phyloP scores from a whole-genome alignment of 805 yeast genomes.

The Nakazawaea anatomiae region DNA sequence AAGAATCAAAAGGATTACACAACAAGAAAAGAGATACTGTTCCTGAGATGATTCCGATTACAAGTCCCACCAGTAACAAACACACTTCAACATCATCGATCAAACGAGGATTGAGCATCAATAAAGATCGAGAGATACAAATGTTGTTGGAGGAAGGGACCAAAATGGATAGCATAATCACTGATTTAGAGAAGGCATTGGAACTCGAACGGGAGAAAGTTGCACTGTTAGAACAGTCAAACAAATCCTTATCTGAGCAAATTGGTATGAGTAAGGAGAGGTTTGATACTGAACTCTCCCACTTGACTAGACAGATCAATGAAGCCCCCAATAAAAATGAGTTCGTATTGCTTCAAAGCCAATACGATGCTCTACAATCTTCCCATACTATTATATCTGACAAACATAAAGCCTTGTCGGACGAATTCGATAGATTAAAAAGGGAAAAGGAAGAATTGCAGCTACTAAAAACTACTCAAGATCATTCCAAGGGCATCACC shows the following conservation, averaged over 20 bases:
- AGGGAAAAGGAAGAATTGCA: not conserved
- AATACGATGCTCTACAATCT: conserved; percentile 9
- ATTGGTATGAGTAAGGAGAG: not conserved
- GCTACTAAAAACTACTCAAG: not conserved
- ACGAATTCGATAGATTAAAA: conserved; percentile 1
- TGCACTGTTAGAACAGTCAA: conserved; percentile 1
- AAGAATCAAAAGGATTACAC: not conserved
- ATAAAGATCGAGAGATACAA: conserved; percentile 37
- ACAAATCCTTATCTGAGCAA: not conserved
- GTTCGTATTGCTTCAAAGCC: conserved; percentile 3
- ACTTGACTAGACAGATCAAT: not conserved
- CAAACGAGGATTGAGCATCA: conserved; percentile 18
- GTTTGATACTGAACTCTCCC: not conserved
- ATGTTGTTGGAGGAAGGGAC: conserved; percentile 40
- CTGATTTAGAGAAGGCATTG: conserved; percentile 27
- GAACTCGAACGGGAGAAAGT: conserved; percentile 12
- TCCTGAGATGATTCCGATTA: not conserved
- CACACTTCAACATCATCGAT: conserved; percentile 6
- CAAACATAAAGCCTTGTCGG: conserved; percentile 1
- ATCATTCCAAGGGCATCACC: too few species aligned
- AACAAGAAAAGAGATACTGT: not conserved
- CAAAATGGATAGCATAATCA: conserved; percentile 40
- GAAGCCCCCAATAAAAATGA: conserved; percentile 8
- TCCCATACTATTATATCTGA: conserved; percentile 1
- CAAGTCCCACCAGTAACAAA: conserved; percentile 1